Conservation (phyloP, 768 basidiomycete genomes). For the Gloeostereum incarnatum region DNA sequence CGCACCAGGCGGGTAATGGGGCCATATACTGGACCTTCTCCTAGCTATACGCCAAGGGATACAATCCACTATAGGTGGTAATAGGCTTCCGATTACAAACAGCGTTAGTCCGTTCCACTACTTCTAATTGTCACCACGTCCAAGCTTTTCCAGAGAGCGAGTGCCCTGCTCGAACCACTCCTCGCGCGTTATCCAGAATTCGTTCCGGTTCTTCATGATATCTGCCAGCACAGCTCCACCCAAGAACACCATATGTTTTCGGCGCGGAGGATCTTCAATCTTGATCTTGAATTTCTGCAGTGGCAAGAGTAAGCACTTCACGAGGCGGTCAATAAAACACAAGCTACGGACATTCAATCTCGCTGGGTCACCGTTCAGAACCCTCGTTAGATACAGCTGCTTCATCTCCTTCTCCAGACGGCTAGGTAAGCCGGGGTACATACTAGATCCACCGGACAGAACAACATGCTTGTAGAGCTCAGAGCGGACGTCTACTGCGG, state of each 20-base stretch:
- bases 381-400: constrained; percentile 91
- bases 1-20: too few relatives aligned
- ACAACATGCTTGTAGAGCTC: constrained; percentile 98
- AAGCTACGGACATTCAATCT: constrained; percentile 68
- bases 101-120: too few relatives aligned
- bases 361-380: constrained; percentile 74
- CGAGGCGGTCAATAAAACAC: not conserved
- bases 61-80: too few relatives aligned
- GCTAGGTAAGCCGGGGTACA: constrained; percentile 97
- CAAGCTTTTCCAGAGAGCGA: constrained; percentile 78
- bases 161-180: constrained; percentile 94
- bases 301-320: not conserved
- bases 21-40: too few relatives aligned
- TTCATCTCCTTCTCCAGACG: constrained; percentile 99
- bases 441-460: constrained; percentile 93
- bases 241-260: constrained; percentile 99
- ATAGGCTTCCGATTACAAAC: too few relatives aligned
- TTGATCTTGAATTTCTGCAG: constrained; percentile 97
- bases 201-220: constrained; percentile 92
- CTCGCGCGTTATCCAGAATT: constrained; percentile 92
- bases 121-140: constrained; percentile 53
- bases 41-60: too few relatives aligned
- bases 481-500: constrained; percentile 80
- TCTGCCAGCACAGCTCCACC: constrained; percentile 98
- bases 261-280: constrained; percentile 95